Conservation (phyloP, 306 rosid genomes). For the peach (Prunus persica) region Prunus_persica_NCBIv2 NC_034014.1:30423001-30423500, state of each 20-base stretch:
- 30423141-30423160: constrained; percentile 39
- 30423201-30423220: too few species aligned
- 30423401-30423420: not conserved
- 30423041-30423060: not conserved
- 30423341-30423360: not conserved
- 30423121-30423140: constrained; percentile 44
- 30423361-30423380: not conserved
- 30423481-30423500: not conserved
- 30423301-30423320: not conserved
- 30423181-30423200: too few species aligned
- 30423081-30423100: constrained; percentile 32
- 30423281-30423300: not conserved
- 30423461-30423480: too few species aligned
- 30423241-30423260: too few species aligned
- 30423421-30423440: not conserved
- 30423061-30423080: constrained; percentile 58
- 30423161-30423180: too few species aligned
- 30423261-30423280: not conserved
- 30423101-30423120: constrained; percentile 40
- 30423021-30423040: not conserved
- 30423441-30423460: too few species aligned
- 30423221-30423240: too few species aligned
- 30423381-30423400: not conserved
- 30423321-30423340: not conserved
- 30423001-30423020: too few species aligned